These are phyloP conservation scores for Penicillium digitatum DNA, from an alignment of 2,329 filamentous ascomycete species.

Conservation along the genomic window DNA sequence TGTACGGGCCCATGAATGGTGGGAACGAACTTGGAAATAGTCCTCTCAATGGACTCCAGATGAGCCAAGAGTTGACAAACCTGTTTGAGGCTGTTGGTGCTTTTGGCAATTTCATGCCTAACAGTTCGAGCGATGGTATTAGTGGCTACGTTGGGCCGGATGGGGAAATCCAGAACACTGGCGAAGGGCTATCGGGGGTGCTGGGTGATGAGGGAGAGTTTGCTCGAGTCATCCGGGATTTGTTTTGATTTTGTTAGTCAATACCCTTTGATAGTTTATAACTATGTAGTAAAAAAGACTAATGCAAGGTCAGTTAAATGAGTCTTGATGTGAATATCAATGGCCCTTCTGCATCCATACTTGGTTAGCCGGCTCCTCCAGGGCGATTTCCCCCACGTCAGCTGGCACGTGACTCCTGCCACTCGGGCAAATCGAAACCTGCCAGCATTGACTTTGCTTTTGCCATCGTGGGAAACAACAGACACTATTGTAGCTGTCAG, in stretches of 20 bases:
- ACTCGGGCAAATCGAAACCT: not conserved
- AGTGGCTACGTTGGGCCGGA: slow-evolving; percentile 38
- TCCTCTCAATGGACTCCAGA: slow-evolving; percentile 57
- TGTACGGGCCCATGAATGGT: slow-evolving; percentile 44
- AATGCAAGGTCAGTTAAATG: not conserved
- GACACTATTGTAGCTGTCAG: not conserved
- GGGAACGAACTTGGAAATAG: slow-evolving; percentile 48
- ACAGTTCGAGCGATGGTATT: slow-evolving; percentile 34
- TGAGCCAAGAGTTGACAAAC: slow-evolving; percentile 57
- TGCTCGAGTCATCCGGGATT: slow-evolving; percentile 55
- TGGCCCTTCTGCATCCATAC: not conserved
- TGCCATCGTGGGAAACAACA: not conserved
- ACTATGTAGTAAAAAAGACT: not conserved
- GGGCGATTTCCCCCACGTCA: not conserved
- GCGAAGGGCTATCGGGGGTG: slow-evolving; percentile 43
- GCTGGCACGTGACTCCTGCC: not conserved
- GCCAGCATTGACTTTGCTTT: not conserved
- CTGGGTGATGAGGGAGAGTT: slow-evolving; percentile 58
- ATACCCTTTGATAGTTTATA: not conserved
- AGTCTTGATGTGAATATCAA: not conserved
- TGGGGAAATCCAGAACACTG: slow-evolving; percentile 41
- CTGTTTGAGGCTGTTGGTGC: slow-evolving; percentile 62
- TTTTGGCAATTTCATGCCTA: slow-evolving; percentile 42
- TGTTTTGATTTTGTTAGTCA: slow-evolving; percentile 47
- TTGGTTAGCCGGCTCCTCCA: too few relatives aligned